Conservation (phyloP, 129 eudicot species). For the Flaveria brownii region DNA sequence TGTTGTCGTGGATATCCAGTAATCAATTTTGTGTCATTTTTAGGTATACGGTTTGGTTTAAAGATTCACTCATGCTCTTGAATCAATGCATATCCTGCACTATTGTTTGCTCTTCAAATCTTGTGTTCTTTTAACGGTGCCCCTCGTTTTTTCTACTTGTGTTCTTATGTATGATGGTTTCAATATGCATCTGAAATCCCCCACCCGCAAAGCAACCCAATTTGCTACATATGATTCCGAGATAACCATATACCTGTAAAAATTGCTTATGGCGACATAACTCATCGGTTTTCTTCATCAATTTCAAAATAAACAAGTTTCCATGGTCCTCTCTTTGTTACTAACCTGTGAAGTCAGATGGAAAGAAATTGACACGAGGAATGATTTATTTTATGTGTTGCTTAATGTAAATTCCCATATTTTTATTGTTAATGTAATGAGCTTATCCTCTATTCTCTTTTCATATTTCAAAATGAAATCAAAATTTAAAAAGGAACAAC, state of each 20-base stretch:
- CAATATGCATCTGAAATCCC: slow-evolving; percentile 22
- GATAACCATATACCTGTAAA: background rate
- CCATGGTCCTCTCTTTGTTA: slow-evolving; percentile 85
- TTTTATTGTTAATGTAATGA: too few relatives aligned
- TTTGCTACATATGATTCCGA: slow-evolving; percentile 15
- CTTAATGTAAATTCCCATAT: background rate
- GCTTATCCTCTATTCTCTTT: too few relatives aligned
- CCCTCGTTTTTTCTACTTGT: slow-evolving; percentile 23
- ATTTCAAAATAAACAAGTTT: slow-evolving; percentile 53
- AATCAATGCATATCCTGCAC: background rate
- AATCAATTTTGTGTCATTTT: background rate
- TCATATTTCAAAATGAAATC: too few relatives aligned
- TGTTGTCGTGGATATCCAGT: background rate
- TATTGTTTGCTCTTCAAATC: slow-evolving; percentile 10
- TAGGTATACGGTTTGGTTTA: slow-evolving; percentile 3
- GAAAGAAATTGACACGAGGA: background rate
- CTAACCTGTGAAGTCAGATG: slow-evolving; percentile 48
- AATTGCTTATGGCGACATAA: background rate
- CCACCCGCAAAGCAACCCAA: slow-evolving; percentile 14
- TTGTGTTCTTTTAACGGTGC: slow-evolving; percentile 25
- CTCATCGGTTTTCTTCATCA: slow-evolving; percentile 43
- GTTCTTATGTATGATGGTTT: slow-evolving; percentile 19
- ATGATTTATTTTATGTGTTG: background rate
- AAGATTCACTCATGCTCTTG: background rate
- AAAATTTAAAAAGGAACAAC: too few relatives aligned